A percentile compares a stretch with the other conserved stretches of the same genome.
Conservation (phyloP, 2,329 filamentous ascomycete genomes). For the Mycogone perniciosa region DNA sequence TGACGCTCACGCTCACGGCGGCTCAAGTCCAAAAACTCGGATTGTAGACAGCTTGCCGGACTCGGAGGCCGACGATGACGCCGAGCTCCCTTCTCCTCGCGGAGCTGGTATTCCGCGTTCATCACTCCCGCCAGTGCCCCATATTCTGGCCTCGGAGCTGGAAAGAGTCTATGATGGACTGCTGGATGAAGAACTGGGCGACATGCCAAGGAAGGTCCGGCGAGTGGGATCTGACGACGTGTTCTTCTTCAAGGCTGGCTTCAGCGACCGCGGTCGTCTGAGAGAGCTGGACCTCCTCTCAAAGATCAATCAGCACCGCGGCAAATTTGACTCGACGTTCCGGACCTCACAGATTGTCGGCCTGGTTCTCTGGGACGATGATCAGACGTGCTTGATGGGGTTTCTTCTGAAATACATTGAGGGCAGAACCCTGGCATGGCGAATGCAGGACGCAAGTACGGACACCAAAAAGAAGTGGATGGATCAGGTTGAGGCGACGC, state of each 20-base stretch:
- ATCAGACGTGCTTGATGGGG: conserved; percentile 13
- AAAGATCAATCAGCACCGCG: conserved; percentile 1
- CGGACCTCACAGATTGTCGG: conserved; percentile 15
- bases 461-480: conserved; percentile 14
- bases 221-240: neutral
- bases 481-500: conserved; percentile 14
- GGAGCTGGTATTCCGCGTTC: conserved; percentile 7
- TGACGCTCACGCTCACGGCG: conserved; percentile 8
- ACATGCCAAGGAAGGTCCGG: conserved; percentile 6
- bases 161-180: conserved; percentile 1
- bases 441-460: neutral
- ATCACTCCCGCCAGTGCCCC: conserved; percentile 4
- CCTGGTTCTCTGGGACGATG: conserved; percentile 16
- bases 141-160: conserved; percentile 8
- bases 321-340: conserved; percentile 18
- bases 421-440: conserved; percentile 7
- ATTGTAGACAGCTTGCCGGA: conserved; percentile 4
- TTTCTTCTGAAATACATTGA: conserved; percentile 15
- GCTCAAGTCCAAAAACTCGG: conserved; percentile 6
- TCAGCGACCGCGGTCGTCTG: conserved; percentile 7
- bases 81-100: neutral
- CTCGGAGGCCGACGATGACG: neutral
- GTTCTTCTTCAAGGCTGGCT: conserved; percentile 13
- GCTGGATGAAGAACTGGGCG: conserved; percentile 1
- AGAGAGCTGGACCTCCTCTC: conserved; percentile 11